Evolutionary conservation across 257 asterid species (phyloP).

Genomic region (Salvia rosmarinus): DNA sequence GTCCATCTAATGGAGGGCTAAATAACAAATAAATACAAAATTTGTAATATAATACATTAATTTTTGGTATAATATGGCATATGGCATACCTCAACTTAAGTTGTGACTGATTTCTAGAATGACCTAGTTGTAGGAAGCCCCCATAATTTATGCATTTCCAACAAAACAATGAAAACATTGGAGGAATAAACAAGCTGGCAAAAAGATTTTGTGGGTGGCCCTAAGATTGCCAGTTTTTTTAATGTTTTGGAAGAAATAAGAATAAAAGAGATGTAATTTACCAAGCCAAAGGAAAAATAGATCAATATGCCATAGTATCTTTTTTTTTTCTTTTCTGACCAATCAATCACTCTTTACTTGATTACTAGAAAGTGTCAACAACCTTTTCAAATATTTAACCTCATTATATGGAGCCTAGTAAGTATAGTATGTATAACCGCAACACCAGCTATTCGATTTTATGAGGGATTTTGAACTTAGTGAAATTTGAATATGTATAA

Average conservation of each 20-base stretch:
- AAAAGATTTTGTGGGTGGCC: slow-evolving; percentile 45
- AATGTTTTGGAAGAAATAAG: slow-evolving; percentile 1
- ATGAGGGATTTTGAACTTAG: too few species aligned
- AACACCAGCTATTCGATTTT: too few species aligned
- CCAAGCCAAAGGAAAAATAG: not conserved
- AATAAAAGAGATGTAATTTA: not conserved
- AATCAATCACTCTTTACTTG: too few species aligned
- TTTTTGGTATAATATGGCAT: not conserved
- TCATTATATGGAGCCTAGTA: too few species aligned
- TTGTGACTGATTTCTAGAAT: not conserved
- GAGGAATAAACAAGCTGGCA: slow-evolving; percentile 41
- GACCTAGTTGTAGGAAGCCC: not conserved
- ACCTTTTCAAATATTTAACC: too few species aligned
- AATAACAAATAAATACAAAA: not conserved
- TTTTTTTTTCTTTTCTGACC: too few species aligned
- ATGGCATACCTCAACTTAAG: not conserved
- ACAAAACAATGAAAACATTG: slow-evolving; percentile 29
- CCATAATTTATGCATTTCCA: slow-evolving; percentile 13
- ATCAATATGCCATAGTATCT: too few species aligned
- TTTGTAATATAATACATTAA: not conserved
- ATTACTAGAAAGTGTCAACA: too few species aligned
- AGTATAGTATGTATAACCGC: too few species aligned
- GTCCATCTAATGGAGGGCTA: not conserved
- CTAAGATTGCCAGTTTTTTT: slow-evolving; percentile 35
- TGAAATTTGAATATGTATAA: too few species aligned